Evolutionary conservation across 805 yeast species (phyloP).

Genomic region (Wickerhamomyces sydowiorum): DNA sequence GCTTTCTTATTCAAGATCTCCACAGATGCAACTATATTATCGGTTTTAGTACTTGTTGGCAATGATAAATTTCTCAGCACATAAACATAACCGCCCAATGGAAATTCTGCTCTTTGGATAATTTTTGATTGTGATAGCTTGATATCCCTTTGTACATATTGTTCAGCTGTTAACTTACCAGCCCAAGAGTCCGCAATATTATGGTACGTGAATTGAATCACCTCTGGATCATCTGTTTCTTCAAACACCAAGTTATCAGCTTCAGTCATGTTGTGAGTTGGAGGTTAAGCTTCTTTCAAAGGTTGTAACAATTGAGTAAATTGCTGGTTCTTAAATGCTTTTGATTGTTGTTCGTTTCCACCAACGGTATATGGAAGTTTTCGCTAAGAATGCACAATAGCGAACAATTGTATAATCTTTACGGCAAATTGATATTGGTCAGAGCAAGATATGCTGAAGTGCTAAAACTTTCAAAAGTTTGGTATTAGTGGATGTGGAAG

Average conservation of each 20-base stretch:
- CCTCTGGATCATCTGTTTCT: not conserved
- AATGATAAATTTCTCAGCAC: slow-evolving; percentile 24
- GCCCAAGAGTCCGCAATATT: not conserved
- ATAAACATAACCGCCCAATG: slow-evolving; percentile 30
- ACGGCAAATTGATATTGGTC: too few species aligned
- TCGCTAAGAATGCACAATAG: too few species aligned
- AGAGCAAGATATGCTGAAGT: too few species aligned
- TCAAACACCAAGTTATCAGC: not conserved
- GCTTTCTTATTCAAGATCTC: slow-evolving; percentile 35
- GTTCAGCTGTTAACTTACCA: not conserved
- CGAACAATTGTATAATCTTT: too few species aligned
- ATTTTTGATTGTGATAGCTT: not conserved
- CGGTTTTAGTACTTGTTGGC: slow-evolving; percentile 10
- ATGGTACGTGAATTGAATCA: not conserved
- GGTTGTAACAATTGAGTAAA: too few species aligned
- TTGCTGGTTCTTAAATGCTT: too few species aligned
- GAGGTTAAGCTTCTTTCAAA: too few species aligned
- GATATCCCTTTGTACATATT: not conserved
- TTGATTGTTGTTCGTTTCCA: too few species aligned
- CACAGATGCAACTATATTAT: slow-evolving; percentile 34
- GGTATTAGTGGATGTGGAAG: too few species aligned
- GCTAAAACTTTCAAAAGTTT: too few species aligned
- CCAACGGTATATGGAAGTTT: too few species aligned
- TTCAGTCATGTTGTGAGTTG: not conserved
- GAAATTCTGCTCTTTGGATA: not conserved